phyloP scores from a whole-genome alignment of 129 eudicot species.

The Helianthus annuus region HanXRQr2.0-SUNRISE NC_035444.2:159415781-159416280 shows the following conservation, averaged over 20 bases:
- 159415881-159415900: too few relatives aligned
- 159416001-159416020: not conserved
- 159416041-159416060: slow-evolving; percentile 29
- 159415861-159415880: too few relatives aligned
- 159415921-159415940: too few relatives aligned
- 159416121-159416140: slow-evolving; percentile 15
- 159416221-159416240: not conserved
- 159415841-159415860: too few relatives aligned
- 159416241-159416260: slow-evolving; percentile 1
- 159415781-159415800: too few relatives aligned
- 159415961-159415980: not conserved
- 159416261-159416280: not conserved
- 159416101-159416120: slow-evolving; percentile 30
- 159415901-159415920: too few relatives aligned
- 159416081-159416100: slow-evolving; percentile 24
- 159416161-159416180: slow-evolving; percentile 29
- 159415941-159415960: too few relatives aligned
- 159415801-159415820: too few relatives aligned
- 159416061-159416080: slow-evolving; percentile 35
- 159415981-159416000: not conserved
- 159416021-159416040: slow-evolving; percentile 7
- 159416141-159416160: slow-evolving; percentile 3
- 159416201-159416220: not conserved
- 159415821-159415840: too few relatives aligned
- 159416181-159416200: slow-evolving; percentile 2